Conservation (phyloP, 2,329 filamentous ascomycete species). For the Fusarium hostae region DNA sequence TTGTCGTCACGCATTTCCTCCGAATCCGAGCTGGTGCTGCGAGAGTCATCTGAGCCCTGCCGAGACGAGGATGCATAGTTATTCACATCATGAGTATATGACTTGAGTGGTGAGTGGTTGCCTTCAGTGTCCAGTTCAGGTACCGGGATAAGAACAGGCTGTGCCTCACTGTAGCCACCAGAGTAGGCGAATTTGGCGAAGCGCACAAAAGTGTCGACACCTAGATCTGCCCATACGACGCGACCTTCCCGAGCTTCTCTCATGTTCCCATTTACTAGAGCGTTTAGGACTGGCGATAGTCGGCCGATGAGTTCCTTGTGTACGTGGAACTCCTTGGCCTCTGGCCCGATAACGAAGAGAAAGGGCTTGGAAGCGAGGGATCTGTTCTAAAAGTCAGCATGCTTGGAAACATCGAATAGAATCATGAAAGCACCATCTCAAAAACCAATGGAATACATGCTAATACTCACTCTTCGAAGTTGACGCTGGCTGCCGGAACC, state of each 20-base stretch:
- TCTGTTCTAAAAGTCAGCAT: slow-evolving; percentile 12
- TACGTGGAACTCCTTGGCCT: slow-evolving; percentile 40
- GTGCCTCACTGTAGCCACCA: slow-evolving; percentile 36
- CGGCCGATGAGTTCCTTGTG: slow-evolving; percentile 40
- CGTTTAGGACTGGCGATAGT: slow-evolving; percentile 37
- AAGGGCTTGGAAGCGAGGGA: slow-evolving; percentile 43
- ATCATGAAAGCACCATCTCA: neutral
- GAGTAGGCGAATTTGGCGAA: slow-evolving; percentile 44
- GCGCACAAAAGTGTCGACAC: slow-evolving; percentile 44
- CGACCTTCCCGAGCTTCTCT: slow-evolving; percentile 40
- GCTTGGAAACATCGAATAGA: neutral
- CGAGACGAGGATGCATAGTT: neutral
- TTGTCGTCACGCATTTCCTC: neutral
- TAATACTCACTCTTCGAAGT: slow-evolving; percentile 37
- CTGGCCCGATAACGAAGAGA: slow-evolving; percentile 38
- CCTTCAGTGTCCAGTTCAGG: neutral
- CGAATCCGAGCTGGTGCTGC: neutral
- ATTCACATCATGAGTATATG: neutral
- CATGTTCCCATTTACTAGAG: slow-evolving; percentile 43
- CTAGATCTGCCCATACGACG: slow-evolving; percentile 41
- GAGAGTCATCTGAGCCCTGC: neutral
- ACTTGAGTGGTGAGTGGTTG: neutral
- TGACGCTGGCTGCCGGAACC: neutral
- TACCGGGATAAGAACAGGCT: slow-evolving; percentile 13
- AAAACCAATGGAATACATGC: neutral